Conservation (phyloP, 139 green algal species). For the Picochlorum sp. region DNA sequence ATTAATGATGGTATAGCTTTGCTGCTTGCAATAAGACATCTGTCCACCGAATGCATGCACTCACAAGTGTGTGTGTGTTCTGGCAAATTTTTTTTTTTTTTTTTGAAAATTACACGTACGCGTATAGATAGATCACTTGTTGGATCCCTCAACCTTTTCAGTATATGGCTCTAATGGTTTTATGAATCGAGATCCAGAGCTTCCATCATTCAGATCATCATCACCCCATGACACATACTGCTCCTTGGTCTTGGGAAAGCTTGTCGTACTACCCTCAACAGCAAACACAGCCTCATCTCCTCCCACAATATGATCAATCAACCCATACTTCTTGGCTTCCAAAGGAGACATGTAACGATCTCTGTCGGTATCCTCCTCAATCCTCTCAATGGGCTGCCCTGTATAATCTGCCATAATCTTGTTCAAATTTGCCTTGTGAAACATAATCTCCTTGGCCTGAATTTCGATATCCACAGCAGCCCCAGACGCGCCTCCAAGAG, state of each 20-base stretch:
- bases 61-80: too few species aligned
- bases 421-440: constrained; percentile 98
- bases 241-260: constrained; percentile 63
- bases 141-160: constrained; percentile 15
- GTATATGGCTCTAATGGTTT: constrained; percentile 47
- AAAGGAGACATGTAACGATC: constrained; percentile 97
- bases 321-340: constrained; percentile 91
- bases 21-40: too few species aligned
- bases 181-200: constrained; percentile 24
- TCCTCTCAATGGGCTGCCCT: constrained; percentile 64
- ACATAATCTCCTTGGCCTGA: constrained; percentile 99
- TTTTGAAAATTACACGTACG: too few species aligned
- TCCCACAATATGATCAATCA: constrained; percentile 96
- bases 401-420: constrained; percentile 92
- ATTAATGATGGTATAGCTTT: too few species aligned
- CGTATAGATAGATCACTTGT: neutral
- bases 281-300: constrained; percentile 77
- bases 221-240: constrained; percentile 52
- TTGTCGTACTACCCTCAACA: constrained; percentile 44
- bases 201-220: constrained; percentile 28
- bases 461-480: constrained; percentile 84
- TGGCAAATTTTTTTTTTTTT: too few species aligned
- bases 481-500: constrained; percentile 89
- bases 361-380: constrained; percentile 96
- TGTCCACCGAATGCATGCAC: too few species aligned